Base-by-base conservation (phyloP, 1,139 yeast genomes). In the Pichia sp. region DNA sequence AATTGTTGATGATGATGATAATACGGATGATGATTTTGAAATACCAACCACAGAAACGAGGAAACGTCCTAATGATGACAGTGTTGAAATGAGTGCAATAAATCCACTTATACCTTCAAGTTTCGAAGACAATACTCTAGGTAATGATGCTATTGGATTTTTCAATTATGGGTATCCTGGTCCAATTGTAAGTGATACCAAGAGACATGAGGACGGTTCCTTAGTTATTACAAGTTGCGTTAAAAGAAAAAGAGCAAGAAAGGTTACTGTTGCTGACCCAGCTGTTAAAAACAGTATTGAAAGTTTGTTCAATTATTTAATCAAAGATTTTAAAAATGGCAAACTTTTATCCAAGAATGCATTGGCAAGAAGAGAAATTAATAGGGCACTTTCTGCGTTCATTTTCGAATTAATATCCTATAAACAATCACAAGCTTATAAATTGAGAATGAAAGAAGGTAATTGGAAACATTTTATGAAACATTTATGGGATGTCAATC, bases 311-410 rank as follows among this genome's bases (percentile, higher is more conserved):
- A 36, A 43, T 2, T 44, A 49, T 14, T 35, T 57, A 12, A 57
- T 55, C 38, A 46, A 48, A 9, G 61, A 58, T 36, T 47, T 54
- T 26, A 55, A 53, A 36, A 44, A 54, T 11, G 43, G 45, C 3
- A 41, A 51, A 21, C 45, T 55, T 4, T 50, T 40, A 17, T 55
- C 62, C 4, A 55, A 53, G 28, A 50, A 50, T 23, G 48, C 55
- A 5, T 31, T 51, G 4, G 45, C 45, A 36, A 55, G 46, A 36
- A 48, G 54, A 22, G 52, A 47, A 28, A 55, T 52, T 35, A 53
- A 57, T 37, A 53, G 49, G 39, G 34, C 53, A 7, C 33, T 58
- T 23, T 53, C 59, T 15, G 46, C 43, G 8, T 59, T 59, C 38
- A 35, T 60, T 4, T 52, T 47, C 38, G 61, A 58, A 14, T 30